phyloP scores from a whole-genome alignment of 331 rosid species.

The Stylosanthes scabra region DNA sequence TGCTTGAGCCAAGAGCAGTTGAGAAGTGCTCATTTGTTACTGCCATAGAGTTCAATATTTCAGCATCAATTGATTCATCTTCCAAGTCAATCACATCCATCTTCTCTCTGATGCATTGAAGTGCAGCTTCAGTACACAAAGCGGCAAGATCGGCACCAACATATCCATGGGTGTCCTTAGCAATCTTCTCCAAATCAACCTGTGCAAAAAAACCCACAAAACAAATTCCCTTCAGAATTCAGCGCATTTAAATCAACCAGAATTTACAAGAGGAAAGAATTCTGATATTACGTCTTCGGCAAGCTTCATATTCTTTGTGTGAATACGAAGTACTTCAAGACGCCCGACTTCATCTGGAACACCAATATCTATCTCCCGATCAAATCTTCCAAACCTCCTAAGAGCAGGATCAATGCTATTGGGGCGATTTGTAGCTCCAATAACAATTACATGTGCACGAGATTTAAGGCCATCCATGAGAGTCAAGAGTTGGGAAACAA shows the following conservation, averaged over 20 bases:
- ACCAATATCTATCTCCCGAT: slow-evolving; percentile 94
- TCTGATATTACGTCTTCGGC: slow-evolving; percentile 74
- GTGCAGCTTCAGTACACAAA: slow-evolving; percentile 97
- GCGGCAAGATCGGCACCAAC: slow-evolving; percentile 99
- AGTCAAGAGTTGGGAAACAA: slow-evolving; percentile 95
- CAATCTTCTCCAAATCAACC: slow-evolving; percentile 91
- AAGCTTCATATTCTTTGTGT: slow-evolving; percentile 98
- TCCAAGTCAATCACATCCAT: slow-evolving; percentile 98
- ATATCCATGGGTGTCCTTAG: slow-evolving; percentile 94
- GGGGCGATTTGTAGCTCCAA: slow-evolving; percentile 96
- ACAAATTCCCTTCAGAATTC: slow-evolving; percentile 19
- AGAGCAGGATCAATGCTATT: slow-evolving; percentile 97
- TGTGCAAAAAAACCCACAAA: slow-evolving; percentile 49
- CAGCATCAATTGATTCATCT: slow-evolving; percentile 96
- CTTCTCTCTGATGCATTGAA: slow-evolving; percentile 96
- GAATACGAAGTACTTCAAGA: slow-evolving; percentile 96
- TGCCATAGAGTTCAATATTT: slow-evolving; percentile 95
- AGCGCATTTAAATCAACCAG: slow-evolving; percentile 5
- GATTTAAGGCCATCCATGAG: slow-evolving; percentile 97
- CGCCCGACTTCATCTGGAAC: slow-evolving; percentile 97
- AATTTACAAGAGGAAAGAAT: background rate
- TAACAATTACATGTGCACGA: slow-evolving; percentile 95
- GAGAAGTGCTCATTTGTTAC: slow-evolving; percentile 93
- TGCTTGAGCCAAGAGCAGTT: slow-evolving; percentile 97
- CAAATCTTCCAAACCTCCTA: slow-evolving; percentile 98